A percentile compares a stretch with the other conserved stretches of the same genome.
These are phyloP conservation scores for Leishmania major DNA, from an alignment of 208 protist genomes.

Conservation along the genomic window DNA sequence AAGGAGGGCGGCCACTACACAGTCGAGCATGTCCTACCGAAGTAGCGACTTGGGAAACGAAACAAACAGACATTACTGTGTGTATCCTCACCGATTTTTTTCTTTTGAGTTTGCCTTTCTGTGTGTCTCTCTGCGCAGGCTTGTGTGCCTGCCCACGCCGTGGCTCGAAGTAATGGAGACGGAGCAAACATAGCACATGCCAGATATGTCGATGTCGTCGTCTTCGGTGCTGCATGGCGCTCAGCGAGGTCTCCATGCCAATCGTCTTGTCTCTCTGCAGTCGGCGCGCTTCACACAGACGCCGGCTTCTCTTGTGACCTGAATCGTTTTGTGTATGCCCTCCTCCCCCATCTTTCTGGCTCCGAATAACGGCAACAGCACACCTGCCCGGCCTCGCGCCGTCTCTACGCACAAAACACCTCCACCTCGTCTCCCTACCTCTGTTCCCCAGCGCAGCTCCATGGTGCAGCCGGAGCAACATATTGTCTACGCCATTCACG, in stretches of 20 bases:
- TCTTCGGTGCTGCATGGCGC: neutral
- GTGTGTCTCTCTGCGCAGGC: neutral
- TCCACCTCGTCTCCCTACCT: neutral
- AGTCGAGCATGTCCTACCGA: slow-evolving; percentile 30
- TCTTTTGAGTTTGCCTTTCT: no score
- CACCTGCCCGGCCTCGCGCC: neutral
- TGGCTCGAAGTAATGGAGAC: neutral
- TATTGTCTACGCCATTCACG: slow-evolving; percentile 52
- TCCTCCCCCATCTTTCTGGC: neutral
- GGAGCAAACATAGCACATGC: no score
- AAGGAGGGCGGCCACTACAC: slow-evolving; percentile 30
- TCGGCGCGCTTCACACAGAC: neutral
- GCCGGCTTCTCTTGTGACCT: neutral
- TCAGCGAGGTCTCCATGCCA: neutral
- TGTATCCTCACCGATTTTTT: no score
- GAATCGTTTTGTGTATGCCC: neutral
- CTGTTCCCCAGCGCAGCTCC: neutral
- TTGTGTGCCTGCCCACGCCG: neutral
- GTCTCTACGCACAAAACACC: neutral
- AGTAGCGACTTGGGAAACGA: neutral
- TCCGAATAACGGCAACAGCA: neutral
- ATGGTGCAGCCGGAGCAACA: slow-evolving; percentile 31
- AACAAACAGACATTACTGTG: neutral
- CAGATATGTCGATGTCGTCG: neutral
- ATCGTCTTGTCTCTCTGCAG: neutral